A percentile compares a stretch with the other conserved stretches of the same genome.
Conservation (phyloP, 1,284 basidiomycete species). For the Ceratobasidium sp. region DNA sequence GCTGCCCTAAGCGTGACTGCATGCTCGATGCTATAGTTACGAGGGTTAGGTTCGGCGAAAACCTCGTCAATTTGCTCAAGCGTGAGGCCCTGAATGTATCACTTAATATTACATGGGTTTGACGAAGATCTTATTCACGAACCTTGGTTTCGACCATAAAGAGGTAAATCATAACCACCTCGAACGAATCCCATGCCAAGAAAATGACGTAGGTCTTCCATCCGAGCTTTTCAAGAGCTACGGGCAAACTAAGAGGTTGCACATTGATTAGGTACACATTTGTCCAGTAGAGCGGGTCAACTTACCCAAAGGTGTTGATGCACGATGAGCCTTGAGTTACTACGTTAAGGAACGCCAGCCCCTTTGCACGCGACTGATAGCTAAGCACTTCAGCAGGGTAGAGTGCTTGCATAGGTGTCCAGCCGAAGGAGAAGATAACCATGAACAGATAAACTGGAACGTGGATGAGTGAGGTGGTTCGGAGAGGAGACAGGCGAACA, state of each 20-base stretch:
- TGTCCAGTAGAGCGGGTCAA: neutral
- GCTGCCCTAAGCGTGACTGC: conserved; percentile 23
- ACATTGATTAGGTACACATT: neutral
- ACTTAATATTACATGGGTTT: neutral
- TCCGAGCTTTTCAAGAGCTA: conserved; percentile 54
- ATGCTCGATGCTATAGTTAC: conserved; percentile 52
- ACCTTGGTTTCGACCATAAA: conserved; percentile 56
- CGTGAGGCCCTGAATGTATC: conserved; percentile 53
- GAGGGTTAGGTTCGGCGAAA: conserved; percentile 58
- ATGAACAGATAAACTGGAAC: conserved; percentile 15
- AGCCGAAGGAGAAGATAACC: conserved; percentile 61
- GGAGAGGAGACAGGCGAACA: neutral
- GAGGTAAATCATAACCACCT: conserved; percentile 63
- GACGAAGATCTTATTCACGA: conserved; percentile 25
- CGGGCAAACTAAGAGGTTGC: conserved; percentile 52
- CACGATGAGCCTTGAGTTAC: conserved; percentile 54
- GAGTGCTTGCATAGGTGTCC: conserved; percentile 63
- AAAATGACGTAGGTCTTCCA: conserved; percentile 65
- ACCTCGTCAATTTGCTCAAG: conserved; percentile 64
- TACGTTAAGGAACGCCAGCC: conserved; percentile 49
- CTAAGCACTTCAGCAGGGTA: conserved; percentile 63
- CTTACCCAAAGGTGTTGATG: conserved; percentile 57
- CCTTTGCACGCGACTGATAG: conserved; percentile 62
- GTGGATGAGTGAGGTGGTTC: neutral
- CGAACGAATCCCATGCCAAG: conserved; percentile 61